Evolutionary conservation across 371 early-diverging fungal species (phyloP).

Genomic region (Choanephora cucurbitarum): DNA sequence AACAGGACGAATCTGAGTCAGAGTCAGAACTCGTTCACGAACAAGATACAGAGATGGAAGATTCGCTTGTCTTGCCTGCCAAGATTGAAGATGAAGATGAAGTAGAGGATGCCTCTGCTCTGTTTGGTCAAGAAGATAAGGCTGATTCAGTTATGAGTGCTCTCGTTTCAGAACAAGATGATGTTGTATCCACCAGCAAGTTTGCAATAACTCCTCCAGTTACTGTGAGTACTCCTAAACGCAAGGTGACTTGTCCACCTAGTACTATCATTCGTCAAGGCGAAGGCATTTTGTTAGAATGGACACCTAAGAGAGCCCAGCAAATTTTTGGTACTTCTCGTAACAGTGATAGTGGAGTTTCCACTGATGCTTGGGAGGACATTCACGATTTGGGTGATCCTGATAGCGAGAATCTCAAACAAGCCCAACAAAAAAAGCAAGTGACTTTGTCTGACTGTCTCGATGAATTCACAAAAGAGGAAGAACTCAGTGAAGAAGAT

Average conservation of each 20-base stretch:
- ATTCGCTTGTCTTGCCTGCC: constrained; percentile 3
- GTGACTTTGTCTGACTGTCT: constrained; percentile 77
- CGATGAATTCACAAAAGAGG: constrained; percentile 78
- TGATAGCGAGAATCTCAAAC: constrained; percentile 14
- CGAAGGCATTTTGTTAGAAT: constrained; percentile 35
- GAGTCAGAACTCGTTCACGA: constrained; percentile 9
- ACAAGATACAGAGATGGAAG: constrained; percentile 21
- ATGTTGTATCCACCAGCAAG: not conserved
- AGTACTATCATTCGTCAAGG: constrained; percentile 45
- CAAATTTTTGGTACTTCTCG: constrained; percentile 29
- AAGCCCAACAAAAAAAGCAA: constrained; percentile 28
- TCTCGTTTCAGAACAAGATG: no score
- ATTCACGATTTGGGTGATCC: constrained; percentile 30
- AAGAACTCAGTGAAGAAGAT: constrained; percentile 81
- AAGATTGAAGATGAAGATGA: constrained; percentile 10
- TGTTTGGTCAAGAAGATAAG: constrained; percentile 5
- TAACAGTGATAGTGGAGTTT: constrained; percentile 14
- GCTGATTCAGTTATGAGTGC: not conserved
- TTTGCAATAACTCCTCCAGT: not conserved
- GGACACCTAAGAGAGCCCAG: constrained; percentile 29
- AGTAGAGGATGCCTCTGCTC: constrained; percentile 22
- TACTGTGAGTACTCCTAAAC: constrained; percentile 1
- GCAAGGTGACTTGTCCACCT: constrained; percentile 27
- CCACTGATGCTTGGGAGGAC: constrained; percentile 31
- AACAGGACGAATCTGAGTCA: constrained; percentile 3